Percentiles rank a stretch among this genome's conserved stretches.
These are phyloP conservation scores for Sporothrix humicola DNA, from an alignment of 2,329 filamentous ascomycete genomes.

Conservation along the genomic window DNA sequence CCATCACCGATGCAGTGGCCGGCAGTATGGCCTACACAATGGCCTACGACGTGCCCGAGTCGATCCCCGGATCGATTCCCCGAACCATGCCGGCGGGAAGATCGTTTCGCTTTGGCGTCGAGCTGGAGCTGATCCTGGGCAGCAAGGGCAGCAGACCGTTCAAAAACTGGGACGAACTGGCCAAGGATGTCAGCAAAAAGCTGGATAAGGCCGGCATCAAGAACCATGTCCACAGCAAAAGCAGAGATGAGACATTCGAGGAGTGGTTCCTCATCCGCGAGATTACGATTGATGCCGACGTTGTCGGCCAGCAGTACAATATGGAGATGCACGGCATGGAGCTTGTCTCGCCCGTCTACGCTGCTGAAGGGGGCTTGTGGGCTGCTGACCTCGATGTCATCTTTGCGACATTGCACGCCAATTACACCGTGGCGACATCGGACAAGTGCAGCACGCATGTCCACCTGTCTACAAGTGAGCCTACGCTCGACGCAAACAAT, in stretches of 20 bases:
- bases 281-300: constrained; percentile 46
- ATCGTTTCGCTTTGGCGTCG: constrained; percentile 46
- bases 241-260: constrained; percentile 44
- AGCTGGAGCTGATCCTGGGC: constrained; percentile 48
- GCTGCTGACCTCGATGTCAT: constrained; percentile 43
- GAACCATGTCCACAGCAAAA: constrained; percentile 46
- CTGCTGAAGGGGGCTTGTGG: constrained; percentile 41
- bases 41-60: too few relatives aligned
- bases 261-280: constrained; percentile 50
- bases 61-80: too few relatives aligned
- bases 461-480: constrained; percentile 44
- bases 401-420: constrained; percentile 42
- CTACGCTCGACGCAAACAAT: constrained; percentile 41
- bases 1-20: not conserved
- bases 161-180: constrained; percentile 45
- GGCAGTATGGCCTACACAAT: too few relatives aligned
- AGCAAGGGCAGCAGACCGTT: constrained; percentile 43
- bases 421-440: constrained; percentile 41
- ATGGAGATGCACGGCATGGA: constrained; percentile 38
- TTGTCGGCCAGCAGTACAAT: constrained; percentile 44
- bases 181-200: constrained; percentile 45
- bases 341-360: constrained; percentile 47
- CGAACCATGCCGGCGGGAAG: too few relatives aligned
- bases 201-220: constrained; percentile 44
- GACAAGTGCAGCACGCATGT: constrained; percentile 48